Evolutionary conservation across 768 basidiomycete species (phyloP), one percentile per base, ranked within the genome.

Genomic region (Serendipita sp.): DNA sequence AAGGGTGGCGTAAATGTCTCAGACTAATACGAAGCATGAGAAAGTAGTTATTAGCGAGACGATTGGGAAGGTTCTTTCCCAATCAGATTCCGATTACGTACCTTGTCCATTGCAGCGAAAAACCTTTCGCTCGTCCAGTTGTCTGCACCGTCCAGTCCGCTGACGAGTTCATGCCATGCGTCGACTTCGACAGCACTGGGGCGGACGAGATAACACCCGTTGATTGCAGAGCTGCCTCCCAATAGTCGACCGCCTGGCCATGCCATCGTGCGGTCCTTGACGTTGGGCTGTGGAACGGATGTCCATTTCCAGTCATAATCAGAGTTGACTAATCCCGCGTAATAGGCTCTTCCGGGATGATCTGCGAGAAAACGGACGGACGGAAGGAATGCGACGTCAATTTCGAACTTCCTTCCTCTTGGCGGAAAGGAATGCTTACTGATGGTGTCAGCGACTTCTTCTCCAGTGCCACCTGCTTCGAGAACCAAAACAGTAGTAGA

Each of bases 221-320:
- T 88, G 63, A 86, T 76, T 6, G 85, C 83, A 34, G 83, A 78
- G 0, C 81, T 84, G 3, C 86, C 86, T 63, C 86, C 86, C 27
- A 88, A 76, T 58, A 83, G 80, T 71, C 82, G 84, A 36, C 86
- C 87, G 37, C 82, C 77, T 3, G 85, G 81, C 81, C 84, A 85
- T 2, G 74, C 64, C 45, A 84, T 65, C 0, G 67, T 69, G 31
- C 82, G 76, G 63, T 76, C 76, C 37, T 70, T 72, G 23, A 77
- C 75, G 65, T 76, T 73, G 0, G 75, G 58, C 70, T 86, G 83
- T 0, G 78, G 70, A 3, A 75, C 73, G 13, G 81, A 81, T 46
- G 71, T 71, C 73, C 80, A 83, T 16, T 74, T 71, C 80, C 82
- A 86, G 71, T 85, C 81, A 71, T 82, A 80, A 13, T 74, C 66